Base-by-base conservation (phyloP, 345 rosid species). In the Eucalyptus erythrocorys region DNA sequence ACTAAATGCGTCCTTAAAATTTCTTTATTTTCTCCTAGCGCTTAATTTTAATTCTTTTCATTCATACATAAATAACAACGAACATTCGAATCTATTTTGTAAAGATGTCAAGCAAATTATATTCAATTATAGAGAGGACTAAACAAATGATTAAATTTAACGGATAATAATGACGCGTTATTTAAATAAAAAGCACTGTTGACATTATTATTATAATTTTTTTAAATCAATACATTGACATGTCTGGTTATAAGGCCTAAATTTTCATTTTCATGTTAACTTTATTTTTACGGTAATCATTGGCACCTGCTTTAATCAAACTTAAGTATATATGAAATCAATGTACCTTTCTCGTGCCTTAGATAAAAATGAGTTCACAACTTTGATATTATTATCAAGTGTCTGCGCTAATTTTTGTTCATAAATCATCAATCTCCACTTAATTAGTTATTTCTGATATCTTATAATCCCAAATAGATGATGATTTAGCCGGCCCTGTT, bases 261-360 rank as follows among this genome's bases (percentile, higher is more conserved):
- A 32, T 32, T 32, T 66, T 32, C 22, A 15, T 66, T 66, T 66
- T 66, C 12, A 8, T 15, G 30, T 16, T 32, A 66, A 66, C 4
- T 66, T 66, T 32, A 66, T 66, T 16, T 15, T 32, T 7, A 4
- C 1, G 1, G 8, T 32, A 32, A 66, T 32, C 76, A 2, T 16
- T 66, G 8, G 15, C 40, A 66, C 19, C 32, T 0, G 5, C 40
- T 32, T 66, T 32, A 15, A 66, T 15, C 42, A 1, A 66, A 1
- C 21, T 66, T 66, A 8, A 66, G 79, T 16, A 16, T 15, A 16
- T 66, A 32, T 66, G 7, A 59, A 59, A 59, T 59, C 3, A 2
- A 0, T 7, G 0, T 64, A 7, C 76, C 21, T n/a, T 64, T 0
- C 3, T 64, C 0, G 5, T 14, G 34, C 37, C 37, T 64, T 14